These are phyloP conservation scores for Pseudocercospora fijiensis DNA, from an alignment of 2,329 filamentous ascomycete species.

Conservation along the genomic window DNA sequence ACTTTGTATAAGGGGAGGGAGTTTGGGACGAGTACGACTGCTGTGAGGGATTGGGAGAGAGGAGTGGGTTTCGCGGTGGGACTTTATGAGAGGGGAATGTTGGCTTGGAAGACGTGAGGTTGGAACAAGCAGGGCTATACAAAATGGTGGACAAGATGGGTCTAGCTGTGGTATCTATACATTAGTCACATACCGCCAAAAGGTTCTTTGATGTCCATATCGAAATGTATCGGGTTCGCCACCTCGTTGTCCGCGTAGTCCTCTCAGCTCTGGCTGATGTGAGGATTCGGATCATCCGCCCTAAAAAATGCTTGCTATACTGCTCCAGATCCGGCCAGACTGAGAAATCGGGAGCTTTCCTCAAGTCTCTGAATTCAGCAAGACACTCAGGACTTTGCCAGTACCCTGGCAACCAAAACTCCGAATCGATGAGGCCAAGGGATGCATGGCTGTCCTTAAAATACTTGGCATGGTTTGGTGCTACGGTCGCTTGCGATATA, in stretches of 20 bases:
- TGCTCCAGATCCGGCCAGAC: background rate
- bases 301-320: background rate
- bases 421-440: background rate
- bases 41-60: slow-evolving; percentile 41
- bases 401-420: background rate
- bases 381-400: background rate
- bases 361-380: background rate
- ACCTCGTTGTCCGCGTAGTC: background rate
- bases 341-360: background rate
- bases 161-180: too few species aligned
- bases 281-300: background rate
- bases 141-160: background rate
- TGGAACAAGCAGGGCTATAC: background rate
- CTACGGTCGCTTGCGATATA: background rate
- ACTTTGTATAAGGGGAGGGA: slow-evolving; percentile 42
- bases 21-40: slow-evolving; percentile 41
- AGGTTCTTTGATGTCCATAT: background rate
- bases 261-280: background rate
- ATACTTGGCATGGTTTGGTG: too few species aligned
- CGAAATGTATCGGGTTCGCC: background rate
- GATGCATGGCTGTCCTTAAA: background rate
- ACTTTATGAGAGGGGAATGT: slow-evolving; percentile 44
- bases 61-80: slow-evolving; percentile 42
- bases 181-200: background rate
- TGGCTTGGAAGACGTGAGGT: slow-evolving; percentile 38